These are phyloP conservation scores for Theobroma cacao DNA, from an alignment of 345 rosid genomes.

Conservation along the genomic window DNA sequence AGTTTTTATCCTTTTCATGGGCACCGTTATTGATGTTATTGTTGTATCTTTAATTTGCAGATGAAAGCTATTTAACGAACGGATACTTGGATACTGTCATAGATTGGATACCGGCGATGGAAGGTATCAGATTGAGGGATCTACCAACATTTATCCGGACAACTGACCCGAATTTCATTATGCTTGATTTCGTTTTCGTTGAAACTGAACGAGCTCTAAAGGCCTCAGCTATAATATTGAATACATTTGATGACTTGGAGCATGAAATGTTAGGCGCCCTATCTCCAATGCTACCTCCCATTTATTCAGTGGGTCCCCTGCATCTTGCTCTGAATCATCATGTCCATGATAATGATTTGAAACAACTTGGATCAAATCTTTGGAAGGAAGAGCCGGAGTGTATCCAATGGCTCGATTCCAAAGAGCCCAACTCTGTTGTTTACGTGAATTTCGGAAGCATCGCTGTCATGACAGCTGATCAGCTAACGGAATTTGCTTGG, in stretches of 20 bases:
- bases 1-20: not conserved
- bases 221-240: conserved; percentile 44
- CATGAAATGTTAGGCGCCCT: conserved; percentile 29
- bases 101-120: conserved; percentile 50
- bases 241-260: conserved; percentile 50
- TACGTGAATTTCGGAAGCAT: conserved; percentile 70
- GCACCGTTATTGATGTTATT: not conserved
- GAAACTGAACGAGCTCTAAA: conserved; percentile 36
- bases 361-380: conserved; percentile 35
- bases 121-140: conserved; percentile 39
- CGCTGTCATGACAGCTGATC: conserved; percentile 40
- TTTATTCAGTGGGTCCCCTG: conserved; percentile 48
- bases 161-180: conserved; percentile 26
- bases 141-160: conserved; percentile 44
- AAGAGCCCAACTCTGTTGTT: conserved; percentile 43
- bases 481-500: conserved; percentile 62
- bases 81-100: conserved; percentile 42
- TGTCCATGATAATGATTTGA: conserved; percentile 13
- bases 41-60: conserved; percentile 20
- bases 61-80: conserved; percentile 43
- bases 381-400: conserved; percentile 59
- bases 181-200: not conserved
- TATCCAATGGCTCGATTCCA: conserved; percentile 47
- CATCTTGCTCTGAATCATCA: conserved; percentile 28
- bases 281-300: conserved; percentile 34